Evolutionary conservation across 257 asterid genomes (phyloP), one percentile per base, ranked within the genome.

Genomic region (Gynochthodes officinalis): DNA sequence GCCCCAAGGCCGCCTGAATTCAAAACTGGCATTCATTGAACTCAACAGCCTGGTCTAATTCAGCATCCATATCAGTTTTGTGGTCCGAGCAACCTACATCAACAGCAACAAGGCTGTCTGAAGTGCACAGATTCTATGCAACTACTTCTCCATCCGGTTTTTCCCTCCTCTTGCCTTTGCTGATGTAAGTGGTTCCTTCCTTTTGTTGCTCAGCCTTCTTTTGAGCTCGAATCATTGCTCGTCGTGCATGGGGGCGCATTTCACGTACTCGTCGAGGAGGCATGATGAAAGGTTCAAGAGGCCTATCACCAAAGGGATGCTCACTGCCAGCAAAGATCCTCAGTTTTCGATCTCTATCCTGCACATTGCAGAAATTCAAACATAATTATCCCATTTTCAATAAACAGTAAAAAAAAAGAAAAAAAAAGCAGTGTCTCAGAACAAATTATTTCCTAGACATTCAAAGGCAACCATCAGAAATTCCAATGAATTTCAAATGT

Each of bases 181-280:
- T 90, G 37, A 73, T 70, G 59, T 83, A 78, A 58, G 84, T 79
- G 66, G 84, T 57, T 37, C 82, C 88, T 57, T 80, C 82, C 68
- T 85, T 85, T 79, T 86, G 89, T 73, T 84, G 91, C 75, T 89
- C 97, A 5, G 95, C 95, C 84, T 91, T 94, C 90, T 87, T 91
- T 73, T 91, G 92, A 77, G 96, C 99, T 67, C 99, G 90, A 67
- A 94, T 88, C 90, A 88, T 76, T 49, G 98, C 98, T 52, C 98
- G 85, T 64, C 92, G 84, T 18, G 84, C 90, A 63, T 95, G 96
- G 7, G 99, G 98, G 7, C 99, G 86, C 92, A 95, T 74, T 81
- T 95, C 98, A 42, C 96, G 93, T 65, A 95, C 97, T 82, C 90
- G 91, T 67, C 98, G 83, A 37, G 85, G 87, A 43, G 99, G 97